A percentile compares a stretch with the other conserved stretches of the same genome.
These are phyloP conservation scores for Rhodamnia argentea DNA, from an alignment of 345 rosid species.

Conservation along the genomic window DNA sequence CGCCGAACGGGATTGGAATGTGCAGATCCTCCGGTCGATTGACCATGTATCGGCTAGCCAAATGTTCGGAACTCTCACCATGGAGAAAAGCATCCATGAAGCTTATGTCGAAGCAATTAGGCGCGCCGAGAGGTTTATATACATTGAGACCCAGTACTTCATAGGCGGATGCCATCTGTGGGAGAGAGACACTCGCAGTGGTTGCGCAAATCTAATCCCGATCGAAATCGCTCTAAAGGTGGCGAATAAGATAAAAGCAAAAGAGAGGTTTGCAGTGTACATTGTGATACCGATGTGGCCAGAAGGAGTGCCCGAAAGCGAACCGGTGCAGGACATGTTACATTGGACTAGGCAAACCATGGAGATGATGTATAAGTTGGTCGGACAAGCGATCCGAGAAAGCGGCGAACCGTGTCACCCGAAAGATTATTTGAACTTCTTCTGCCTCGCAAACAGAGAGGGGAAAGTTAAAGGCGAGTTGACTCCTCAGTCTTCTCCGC, in stretches of 20 bases:
- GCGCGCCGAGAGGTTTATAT: constrained; percentile 64
- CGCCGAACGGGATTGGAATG: constrained; percentile 48
- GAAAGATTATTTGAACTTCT: constrained; percentile 72
- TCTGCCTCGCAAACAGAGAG: constrained; percentile 89
- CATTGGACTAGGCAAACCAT: constrained; percentile 89
- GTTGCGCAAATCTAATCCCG: constrained; percentile 78
- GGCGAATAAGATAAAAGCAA: constrained; percentile 42
- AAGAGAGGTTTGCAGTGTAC: constrained; percentile 67
- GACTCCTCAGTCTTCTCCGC: constrained; percentile 45
- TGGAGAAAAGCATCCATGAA: constrained; percentile 72
- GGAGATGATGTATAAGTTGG: constrained; percentile 70
- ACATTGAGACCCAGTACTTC: constrained; percentile 87
- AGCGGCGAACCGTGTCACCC: constrained; percentile 43
- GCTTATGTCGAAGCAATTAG: constrained; percentile 71
- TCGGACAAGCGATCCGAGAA: constrained; percentile 60
- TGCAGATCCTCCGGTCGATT: constrained; percentile 73
- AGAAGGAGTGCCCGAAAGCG: constrained; percentile 76
- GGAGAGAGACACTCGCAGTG: constrained; percentile 49
- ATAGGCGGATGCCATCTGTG: constrained; percentile 77
- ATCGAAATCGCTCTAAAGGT: constrained; percentile 71
- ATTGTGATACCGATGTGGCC: constrained; percentile 97
- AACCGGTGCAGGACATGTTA: constrained; percentile 72
- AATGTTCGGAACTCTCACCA: constrained; percentile 28
- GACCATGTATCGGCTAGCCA: constrained; percentile 50
- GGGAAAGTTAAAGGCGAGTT: constrained; percentile 39